A percentile compares a stretch with the other conserved stretches of the same genome.
Evolutionary conservation across 768 basidiomycete genomes (phyloP).

Genomic region (Hydnum rufescens): DNA sequence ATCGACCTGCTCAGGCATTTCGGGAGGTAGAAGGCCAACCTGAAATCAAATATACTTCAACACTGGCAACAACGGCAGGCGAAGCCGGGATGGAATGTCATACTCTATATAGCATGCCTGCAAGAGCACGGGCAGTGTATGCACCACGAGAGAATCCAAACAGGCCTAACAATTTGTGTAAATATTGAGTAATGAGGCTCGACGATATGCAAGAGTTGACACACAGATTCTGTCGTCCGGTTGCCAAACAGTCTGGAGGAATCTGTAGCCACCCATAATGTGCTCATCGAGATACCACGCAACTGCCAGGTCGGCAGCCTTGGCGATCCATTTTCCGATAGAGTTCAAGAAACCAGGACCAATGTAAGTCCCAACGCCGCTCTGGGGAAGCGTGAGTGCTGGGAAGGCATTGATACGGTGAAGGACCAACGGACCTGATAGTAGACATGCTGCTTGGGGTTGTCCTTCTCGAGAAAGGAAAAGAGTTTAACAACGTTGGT

Average conservation of each 20-base stretch:
- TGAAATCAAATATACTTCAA: constrained; percentile 11
- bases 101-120: constrained; percentile 36
- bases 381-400: constrained; percentile 14
- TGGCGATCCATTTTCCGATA: constrained; percentile 35
- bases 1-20: not conserved
- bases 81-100: not conserved
- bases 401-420: not conserved
- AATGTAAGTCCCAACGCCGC: constrained; percentile 32
- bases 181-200: not conserved
- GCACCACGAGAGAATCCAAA: constrained; percentile 19
- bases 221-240: constrained; percentile 18
- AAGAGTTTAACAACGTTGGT: constrained; percentile 58
- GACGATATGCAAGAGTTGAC: not conserved
- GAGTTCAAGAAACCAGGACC: constrained; percentile 42
- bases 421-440: constrained; percentile 47
- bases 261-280: constrained; percentile 7
- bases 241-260: constrained; percentile 5
- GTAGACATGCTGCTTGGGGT: constrained; percentile 36
- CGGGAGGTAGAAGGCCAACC: constrained; percentile 15
- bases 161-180: constrained; percentile 6
- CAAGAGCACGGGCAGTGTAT: constrained; percentile 14
- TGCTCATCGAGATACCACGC: constrained; percentile 51
- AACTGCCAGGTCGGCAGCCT: constrained; percentile 43
- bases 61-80: not conserved
- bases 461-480: constrained; percentile 41